Evolutionary conservation across 2,329 filamentous ascomycete genomes (phyloP), one percentile per base, ranked within the genome.

Genomic region (Fusarium sp.): DNA sequence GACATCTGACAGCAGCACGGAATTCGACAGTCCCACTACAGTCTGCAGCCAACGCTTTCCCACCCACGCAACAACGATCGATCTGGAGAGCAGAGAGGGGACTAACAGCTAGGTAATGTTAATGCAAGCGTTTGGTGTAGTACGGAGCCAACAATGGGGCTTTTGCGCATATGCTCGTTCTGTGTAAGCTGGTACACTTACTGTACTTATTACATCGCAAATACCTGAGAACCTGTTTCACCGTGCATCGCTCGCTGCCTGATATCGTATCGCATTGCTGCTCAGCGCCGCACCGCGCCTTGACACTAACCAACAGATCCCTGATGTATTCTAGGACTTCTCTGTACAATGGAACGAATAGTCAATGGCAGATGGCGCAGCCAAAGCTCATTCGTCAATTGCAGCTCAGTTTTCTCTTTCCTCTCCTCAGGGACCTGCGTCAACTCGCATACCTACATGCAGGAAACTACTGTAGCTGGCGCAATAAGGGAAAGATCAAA

Each of bases 391-490:
- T 78, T 78, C 73, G 76, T 37, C 73, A 78, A 78, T 78, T 76
- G 56, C 43, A 53, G 37, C 35, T 54, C 62, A 74, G 75, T 79
- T 80, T 72, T 74, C 79, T 80, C 79, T 80, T 79, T 71, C 69
- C 76, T 79, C 77, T 47, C 32, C 63, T 54, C 35, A 70, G 71
- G 72, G 76, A 79, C 73, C 72, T 77, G 79, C 78, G 75, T 74
- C 66, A 67, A 71, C 54, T 60, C 40, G 64, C 69, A 62, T 61
- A 69, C 44, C 53, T 60, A 67, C 67, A 56, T 57, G 67, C 65
- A 73, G 60, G 50, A 72, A 61, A 69, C 65, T 73, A 74, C 47
- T 66, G 74, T 74, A 71, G 66, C 50, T 61, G 62, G 53, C 53
- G 49, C 64, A 70, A 67, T 70, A 59, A 66, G 72, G 75, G 56